Evolutionary conservation across 805 yeast genomes (phyloP).

Genomic region (Metschnikowia cerradonensis): DNA sequence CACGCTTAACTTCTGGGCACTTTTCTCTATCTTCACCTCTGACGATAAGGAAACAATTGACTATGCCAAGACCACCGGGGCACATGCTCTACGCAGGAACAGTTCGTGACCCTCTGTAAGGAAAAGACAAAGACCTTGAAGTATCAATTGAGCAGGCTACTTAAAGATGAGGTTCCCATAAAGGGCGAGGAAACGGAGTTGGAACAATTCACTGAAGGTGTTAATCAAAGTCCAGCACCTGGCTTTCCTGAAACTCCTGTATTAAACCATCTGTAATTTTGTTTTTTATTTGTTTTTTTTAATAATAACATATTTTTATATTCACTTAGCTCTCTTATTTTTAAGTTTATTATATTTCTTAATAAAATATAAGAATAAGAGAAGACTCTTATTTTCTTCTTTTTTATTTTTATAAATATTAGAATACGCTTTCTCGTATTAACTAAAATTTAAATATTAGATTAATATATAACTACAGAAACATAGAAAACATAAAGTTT

Average conservation of each 20-base stretch:
- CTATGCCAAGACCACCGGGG: slow-evolving; percentile 53
- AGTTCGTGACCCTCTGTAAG: slow-evolving; percentile 43
- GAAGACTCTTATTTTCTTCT: too few relatives aligned
- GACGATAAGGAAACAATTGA: slow-evolving; percentile 24
- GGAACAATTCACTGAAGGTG: slow-evolving; percentile 10
- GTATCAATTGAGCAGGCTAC: slow-evolving; percentile 33
- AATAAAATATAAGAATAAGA: too few relatives aligned
- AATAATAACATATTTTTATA: too few relatives aligned
- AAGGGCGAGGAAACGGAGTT: slow-evolving; percentile 28
- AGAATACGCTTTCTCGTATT: too few relatives aligned
- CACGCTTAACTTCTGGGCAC: slow-evolving; percentile 48
- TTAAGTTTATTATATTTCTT: too few relatives aligned
- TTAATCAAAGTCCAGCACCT: neutral
- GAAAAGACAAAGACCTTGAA: slow-evolving; percentile 51
- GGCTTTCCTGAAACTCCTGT: neutral
- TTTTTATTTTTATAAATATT: too few relatives aligned
- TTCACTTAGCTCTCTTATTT: too few relatives aligned
- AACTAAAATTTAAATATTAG: too few relatives aligned
- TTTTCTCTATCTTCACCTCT: slow-evolving; percentile 36
- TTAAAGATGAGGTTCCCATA: slow-evolving; percentile 33
- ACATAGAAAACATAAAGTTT: too few relatives aligned
- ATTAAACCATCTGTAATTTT: too few relatives aligned
- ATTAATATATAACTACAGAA: too few relatives aligned
- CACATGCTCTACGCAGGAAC: slow-evolving; percentile 58
- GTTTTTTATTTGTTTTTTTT: too few relatives aligned